Evolutionary conservation across 345 rosid genomes (phyloP), one percentile per base, ranked within the genome.

Genomic region (Raphanus sativus): DNA sequence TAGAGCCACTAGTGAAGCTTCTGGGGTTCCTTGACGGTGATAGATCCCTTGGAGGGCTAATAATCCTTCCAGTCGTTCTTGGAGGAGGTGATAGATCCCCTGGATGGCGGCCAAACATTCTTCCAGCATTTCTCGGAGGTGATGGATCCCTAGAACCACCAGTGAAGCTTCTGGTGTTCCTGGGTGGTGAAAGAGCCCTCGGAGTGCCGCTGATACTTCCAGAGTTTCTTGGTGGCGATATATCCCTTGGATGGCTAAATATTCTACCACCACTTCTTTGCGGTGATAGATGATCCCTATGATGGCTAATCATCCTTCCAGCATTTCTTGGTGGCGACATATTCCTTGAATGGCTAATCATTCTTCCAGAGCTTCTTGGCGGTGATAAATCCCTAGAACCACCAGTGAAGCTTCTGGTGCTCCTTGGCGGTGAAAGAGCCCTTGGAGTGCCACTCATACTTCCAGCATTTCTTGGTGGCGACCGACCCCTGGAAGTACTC

Each of bases 401-500:
- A 5, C 68, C 15, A 10, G n/a, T 36, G n/a, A 17, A 34, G 29
- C 68, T 64, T 64, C 68, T 38, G 48, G 50, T 17, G 28, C 36
- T 64, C 45, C 68, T 64, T 0, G 6, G 29, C 7, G 68, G 68
- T 17, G 68, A 71, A 33, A 34, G 55, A 40, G 13, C 24, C 56
- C 81, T 78, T 17, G 56, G 26, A 33, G 0, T 33, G 7, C 73
- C 68, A 5, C 62, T 42, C 13, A 42, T 11, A 48, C 77, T 71
- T 45, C 64, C 67, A n/a, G 10, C 4, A 65, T 32, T 59, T 58
- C 67, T 66, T 12, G 85, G 86, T 10, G 90, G 94, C 9, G 96
- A 87, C 21, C 83, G 61, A 15, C 85, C 96, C 87, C 91, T 84
- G 70, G 94, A 89, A 72, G 81, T 70, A 77, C 84, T 73, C 63